phyloP scores from a whole-genome alignment of 202 grass and related monocot species.

The Panicum virgatum region DNA sequence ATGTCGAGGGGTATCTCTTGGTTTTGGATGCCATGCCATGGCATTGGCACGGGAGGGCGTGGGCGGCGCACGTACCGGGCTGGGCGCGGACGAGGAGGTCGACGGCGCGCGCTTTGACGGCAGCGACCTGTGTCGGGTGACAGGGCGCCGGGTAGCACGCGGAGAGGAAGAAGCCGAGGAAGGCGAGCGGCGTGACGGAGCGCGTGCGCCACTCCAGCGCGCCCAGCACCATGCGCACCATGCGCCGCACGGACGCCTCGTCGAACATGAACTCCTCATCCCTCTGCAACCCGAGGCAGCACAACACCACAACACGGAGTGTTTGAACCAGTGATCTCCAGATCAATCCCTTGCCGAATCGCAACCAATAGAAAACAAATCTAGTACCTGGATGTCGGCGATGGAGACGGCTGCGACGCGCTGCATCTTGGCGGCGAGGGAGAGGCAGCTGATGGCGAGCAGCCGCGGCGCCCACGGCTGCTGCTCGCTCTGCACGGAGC shows the following conservation, averaged over 20 bases:
- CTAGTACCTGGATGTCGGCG: constrained; percentile 63
- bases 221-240: constrained; percentile 74
- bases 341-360: not conserved
- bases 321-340: not conserved
- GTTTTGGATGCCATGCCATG: not conserved
- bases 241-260: constrained; percentile 54
- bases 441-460: constrained; percentile 83
- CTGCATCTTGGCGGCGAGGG: constrained; percentile 96
- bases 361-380: not conserved
- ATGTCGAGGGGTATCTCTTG: not conserved
- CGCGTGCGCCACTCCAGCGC: constrained; percentile 83
- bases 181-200: constrained; percentile 90
- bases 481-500: constrained; percentile 48
- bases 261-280: constrained; percentile 75
- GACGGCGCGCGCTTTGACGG: constrained; percentile 69
- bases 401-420: constrained; percentile 51
- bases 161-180: constrained; percentile 82
- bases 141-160: constrained; percentile 52
- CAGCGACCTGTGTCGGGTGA: constrained; percentile 44
- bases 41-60: constrained; percentile 3
- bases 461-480: constrained; percentile 78
- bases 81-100: constrained; percentile 61
- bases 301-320: not conserved
- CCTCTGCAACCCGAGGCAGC: constrained; percentile 43
- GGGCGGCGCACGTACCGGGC: constrained; percentile 49